Percentiles rank a stretch among this genome's conserved stretches.
Evolutionary conservation across 2,329 filamentous ascomycete genomes (phyloP).

Genomic region (Lachnellula arida): DNA sequence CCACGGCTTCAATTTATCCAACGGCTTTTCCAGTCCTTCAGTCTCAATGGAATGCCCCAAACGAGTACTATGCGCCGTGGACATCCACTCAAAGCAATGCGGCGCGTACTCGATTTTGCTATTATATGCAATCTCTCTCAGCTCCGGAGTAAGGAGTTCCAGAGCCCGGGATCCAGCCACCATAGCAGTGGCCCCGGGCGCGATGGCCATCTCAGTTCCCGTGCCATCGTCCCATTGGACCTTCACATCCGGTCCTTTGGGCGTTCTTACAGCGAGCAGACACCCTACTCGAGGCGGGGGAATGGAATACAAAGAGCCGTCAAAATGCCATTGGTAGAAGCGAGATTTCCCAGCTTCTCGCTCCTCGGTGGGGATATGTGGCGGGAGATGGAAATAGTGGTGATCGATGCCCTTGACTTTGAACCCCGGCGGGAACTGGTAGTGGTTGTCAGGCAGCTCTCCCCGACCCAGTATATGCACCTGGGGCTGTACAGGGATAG

Average conservation of each 20-base stretch:
- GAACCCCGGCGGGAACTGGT: slow-evolving; percentile 35
- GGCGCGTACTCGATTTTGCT: slow-evolving; percentile 35
- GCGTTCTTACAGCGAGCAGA: slow-evolving; percentile 33
- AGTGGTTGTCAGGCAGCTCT: slow-evolving; percentile 32
- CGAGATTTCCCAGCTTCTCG: slow-evolving; percentile 32
- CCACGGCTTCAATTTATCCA: slow-evolving; percentile 32
- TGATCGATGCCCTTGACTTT: slow-evolving; percentile 37
- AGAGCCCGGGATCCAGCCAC: slow-evolving; percentile 25
- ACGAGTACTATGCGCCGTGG: slow-evolving; percentile 31
- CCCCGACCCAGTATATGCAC: slow-evolving; percentile 37
- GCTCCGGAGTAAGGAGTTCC: slow-evolving; percentile 28
- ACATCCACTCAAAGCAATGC: slow-evolving; percentile 37
- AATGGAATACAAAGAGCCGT: slow-evolving; percentile 33
- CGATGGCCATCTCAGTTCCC: slow-evolving; percentile 31
- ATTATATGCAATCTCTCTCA: slow-evolving; percentile 27
- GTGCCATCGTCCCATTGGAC: slow-evolving; percentile 35
- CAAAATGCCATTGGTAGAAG: slow-evolving; percentile 37
- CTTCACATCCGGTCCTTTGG: slow-evolving; percentile 28
- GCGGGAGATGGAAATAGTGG: slow-evolving; percentile 35
- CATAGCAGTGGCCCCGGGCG: slow-evolving; percentile 34
- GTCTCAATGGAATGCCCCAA: slow-evolving; percentile 33
- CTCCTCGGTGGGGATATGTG: slow-evolving; percentile 33
- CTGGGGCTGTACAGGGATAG: slow-evolving; percentile 35
- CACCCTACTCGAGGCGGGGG: slow-evolving; percentile 35
- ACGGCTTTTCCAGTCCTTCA: slow-evolving; percentile 25